These are phyloP conservation scores for Thoreauomyces humboldtii DNA, from an alignment of 192 early-diverging fungal genomes.

Conservation along the genomic window DNA sequence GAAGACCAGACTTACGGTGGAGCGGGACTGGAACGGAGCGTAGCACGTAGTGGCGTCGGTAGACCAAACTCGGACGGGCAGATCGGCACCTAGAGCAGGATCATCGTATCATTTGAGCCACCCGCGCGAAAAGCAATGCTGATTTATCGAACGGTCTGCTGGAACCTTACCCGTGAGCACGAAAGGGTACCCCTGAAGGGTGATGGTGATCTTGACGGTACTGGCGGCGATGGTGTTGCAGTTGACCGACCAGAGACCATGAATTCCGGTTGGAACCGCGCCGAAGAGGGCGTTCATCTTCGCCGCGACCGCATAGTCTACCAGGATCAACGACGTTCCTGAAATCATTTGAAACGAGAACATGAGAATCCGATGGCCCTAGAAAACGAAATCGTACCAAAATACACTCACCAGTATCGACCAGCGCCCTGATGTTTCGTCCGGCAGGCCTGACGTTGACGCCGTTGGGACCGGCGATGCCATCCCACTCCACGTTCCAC, in stretches of 20 bases:
- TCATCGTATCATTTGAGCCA: no score
- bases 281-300: slow-evolving; percentile 6
- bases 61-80: slow-evolving; percentile 20
- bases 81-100: slow-evolving; percentile 14
- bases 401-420: slow-evolving; percentile 26
- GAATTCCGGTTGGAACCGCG: slow-evolving; percentile 4
- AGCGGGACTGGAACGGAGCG: slow-evolving; percentile 17
- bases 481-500: slow-evolving; percentile 24
- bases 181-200: slow-evolving; percentile 15
- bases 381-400: neutral
- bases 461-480: slow-evolving; percentile 18
- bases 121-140: no score
- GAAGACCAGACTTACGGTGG: neutral
- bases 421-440: slow-evolving; percentile 12
- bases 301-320: slow-evolving; percentile 22
- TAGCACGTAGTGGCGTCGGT: slow-evolving; percentile 24
- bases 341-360: neutral
- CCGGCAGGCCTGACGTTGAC: slow-evolving; percentile 15
- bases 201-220: slow-evolving; percentile 10
- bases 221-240: slow-evolving; percentile 8
- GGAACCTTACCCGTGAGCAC: slow-evolving; percentile 14
- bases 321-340: slow-evolving; percentile 23
- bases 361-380: neutral
- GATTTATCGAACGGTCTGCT: no score
- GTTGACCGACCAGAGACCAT: slow-evolving; percentile 21